Base-by-base conservation (phyloP, 192 early-diverging fungal species). In the Lunasporangiospora selenospora region DNA sequence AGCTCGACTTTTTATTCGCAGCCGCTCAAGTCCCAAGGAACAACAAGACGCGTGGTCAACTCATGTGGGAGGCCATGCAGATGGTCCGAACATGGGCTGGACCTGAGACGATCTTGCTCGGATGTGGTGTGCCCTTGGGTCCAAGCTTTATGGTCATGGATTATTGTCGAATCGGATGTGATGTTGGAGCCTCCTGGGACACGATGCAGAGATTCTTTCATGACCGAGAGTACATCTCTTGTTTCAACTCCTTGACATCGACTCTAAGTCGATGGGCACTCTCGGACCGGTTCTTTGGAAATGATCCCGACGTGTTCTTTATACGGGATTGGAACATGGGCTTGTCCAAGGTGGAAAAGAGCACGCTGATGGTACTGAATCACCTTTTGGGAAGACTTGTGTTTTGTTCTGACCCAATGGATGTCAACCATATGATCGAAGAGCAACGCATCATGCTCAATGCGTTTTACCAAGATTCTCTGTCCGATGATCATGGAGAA, bases 241-340 rank as follows among this genome's bases (percentile, higher is more conserved):
- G 77, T 16, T 69, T 58, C 32, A 83, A 81, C 31, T 83, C 82
- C 0, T 33, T 83, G 37, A 55, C 70, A 2, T 83, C 82, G 2
- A 83, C 82, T 0, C 40, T 83, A 12, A 52, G 50, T 10, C 67
- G 82, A 3, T 83, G 79, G 79, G 62, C 64, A 15, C 62, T 83
- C 57, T 77, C 77, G 0, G 75, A 64, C 11, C 64, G 77, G 30
- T 75, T 81, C 62, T 83, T 81, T 76, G 82, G 82, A 12, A 83
- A 81, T 29, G 82, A 83, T 43, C 79, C 82, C 18, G 82, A 83
- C 30, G 82, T 83, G 26, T 75, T 71, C 47, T 79, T 83, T n/a
- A 46, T 83, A 26, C 76, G 82, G 1, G 66, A 57, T 40, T 65
- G 66, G 58, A 66, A 69, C 3, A 81, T 79, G 62, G 75, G 78